Evolutionary conservation across 352 stramenopile species (phyloP), one percentile per base, ranked within the genome.

Genomic region (Globisporangium takayamanum): DNA sequence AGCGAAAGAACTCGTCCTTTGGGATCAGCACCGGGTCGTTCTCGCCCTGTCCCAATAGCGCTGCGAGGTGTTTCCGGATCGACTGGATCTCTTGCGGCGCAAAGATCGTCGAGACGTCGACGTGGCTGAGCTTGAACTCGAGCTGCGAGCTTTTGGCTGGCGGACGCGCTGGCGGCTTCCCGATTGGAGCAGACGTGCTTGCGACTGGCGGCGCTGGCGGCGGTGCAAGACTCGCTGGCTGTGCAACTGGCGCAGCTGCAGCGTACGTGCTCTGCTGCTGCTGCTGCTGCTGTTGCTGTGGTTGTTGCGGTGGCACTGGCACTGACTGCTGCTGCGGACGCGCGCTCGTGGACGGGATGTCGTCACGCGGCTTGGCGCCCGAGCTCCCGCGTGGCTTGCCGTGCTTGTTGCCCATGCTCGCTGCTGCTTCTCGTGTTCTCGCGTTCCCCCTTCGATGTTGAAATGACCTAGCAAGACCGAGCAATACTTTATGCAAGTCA

Each of bases 1-100:
- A 92, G 47, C 81, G 80, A 66, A 90, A 90, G 60, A 94, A 94
- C 60, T 94, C 85, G 50, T 93, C 85, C 64, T 88, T 88, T 22
- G 79, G 80, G 59, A 94, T 94, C 48, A 81, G 67, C 33, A 94
- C 80, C 1, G 76, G 68, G 59, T 91, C 83, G 50, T 76, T 78
- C 57, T 89, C 79, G 47, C 69, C 68, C 63, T 90, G 83, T 2
- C 73, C 69, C 15, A 94, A 60, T 25, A 94, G 80, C 1, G 69
- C 68, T 26, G 80, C 68, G 60, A 90, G 57, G 65, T 94, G 81
- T 26, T 87, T 84, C 50, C 83, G 82, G 60, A 94, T 92, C 6
- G 72, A 78, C 20, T 87, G 68, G 68, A 94, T 89, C 45, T 94
- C 85, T 20, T 84, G 69, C 57, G 75, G 74, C 15, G 83, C 78